A percentile compares a stretch with the other conserved stretches of the same genome.
phyloP scores from a whole-genome alignment of 106 monocot genomes.

The Dendrobium nobile region DNA sequence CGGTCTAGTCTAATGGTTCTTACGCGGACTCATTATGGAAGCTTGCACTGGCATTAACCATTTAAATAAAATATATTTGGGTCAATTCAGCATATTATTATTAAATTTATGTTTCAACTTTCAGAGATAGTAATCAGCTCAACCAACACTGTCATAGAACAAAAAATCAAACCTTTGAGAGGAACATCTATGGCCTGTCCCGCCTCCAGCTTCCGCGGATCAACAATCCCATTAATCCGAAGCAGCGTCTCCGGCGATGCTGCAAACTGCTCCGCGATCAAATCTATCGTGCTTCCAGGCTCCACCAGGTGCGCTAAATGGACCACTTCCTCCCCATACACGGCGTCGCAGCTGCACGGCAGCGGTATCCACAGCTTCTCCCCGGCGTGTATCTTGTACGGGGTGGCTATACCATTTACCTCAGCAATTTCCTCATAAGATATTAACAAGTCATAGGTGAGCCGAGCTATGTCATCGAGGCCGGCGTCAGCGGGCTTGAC shows the following conservation, averaged over 20 bases:
- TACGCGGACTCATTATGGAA: too few relatives aligned
- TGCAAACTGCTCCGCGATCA: slow-evolving; percentile 40
- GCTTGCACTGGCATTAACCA: too few relatives aligned
- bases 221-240: slow-evolving; percentile 22
- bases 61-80: too few relatives aligned
- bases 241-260: slow-evolving; percentile 17
- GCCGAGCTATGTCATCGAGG: slow-evolving; percentile 39
- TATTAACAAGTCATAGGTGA: slow-evolving; percentile 21
- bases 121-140: too few relatives aligned
- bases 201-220: slow-evolving; percentile 21
- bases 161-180: slow-evolving; percentile 17
- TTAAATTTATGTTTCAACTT: too few relatives aligned
- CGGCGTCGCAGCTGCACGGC: slow-evolving; percentile 69
- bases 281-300: slow-evolving; percentile 12
- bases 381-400: slow-evolving; percentile 12
- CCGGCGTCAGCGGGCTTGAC: slow-evolving; percentile 20
- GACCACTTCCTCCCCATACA: slow-evolving; percentile 22
- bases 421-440: slow-evolving; percentile 27
- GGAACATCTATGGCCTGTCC: slow-evolving; percentile 43
- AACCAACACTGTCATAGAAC: too few relatives aligned
- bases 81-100: too few relatives aligned
- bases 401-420: slow-evolving; percentile 26
- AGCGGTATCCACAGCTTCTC: slow-evolving; percentile 50
- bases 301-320: slow-evolving; percentile 43
- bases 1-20: too few relatives aligned